A percentile compares a stretch with the other conserved stretches of the same genome.
phyloP scores from a whole-genome alignment of 805 yeast genomes.

The Pichia rugopelliculosa region DNA sequence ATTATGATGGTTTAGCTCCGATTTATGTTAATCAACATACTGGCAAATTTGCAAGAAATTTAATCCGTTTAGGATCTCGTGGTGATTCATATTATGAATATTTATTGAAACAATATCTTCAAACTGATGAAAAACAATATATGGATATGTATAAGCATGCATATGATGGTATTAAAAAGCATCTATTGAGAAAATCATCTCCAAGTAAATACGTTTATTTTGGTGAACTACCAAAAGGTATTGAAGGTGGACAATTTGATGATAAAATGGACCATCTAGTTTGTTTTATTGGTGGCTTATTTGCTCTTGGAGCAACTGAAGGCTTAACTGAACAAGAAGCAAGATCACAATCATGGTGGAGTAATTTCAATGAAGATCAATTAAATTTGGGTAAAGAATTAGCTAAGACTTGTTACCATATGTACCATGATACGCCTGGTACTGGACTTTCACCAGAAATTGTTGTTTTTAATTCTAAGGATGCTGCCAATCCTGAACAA shows the following conservation, averaged over 20 bases:
- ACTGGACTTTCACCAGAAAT: slow-evolving; percentile 88
- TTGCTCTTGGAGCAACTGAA: slow-evolving; percentile 83
- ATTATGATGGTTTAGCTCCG: slow-evolving; percentile 69
- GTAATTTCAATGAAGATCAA: slow-evolving; percentile 49
- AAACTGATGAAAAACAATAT: slow-evolving; percentile 65
- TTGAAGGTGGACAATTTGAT: slow-evolving; percentile 45
- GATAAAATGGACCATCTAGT: slow-evolving; percentile 89
- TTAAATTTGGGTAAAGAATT: slow-evolving; percentile 65
- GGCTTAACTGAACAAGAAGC: slow-evolving; percentile 58
- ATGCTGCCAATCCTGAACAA: slow-evolving; percentile 20
- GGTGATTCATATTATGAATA: slow-evolving; percentile 94
- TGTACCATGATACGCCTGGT: slow-evolving; percentile 61
- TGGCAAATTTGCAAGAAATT: slow-evolving; percentile 56
- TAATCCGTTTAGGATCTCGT: slow-evolving; percentile 79
- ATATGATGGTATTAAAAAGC: slow-evolving; percentile 66
- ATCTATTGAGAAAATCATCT: slow-evolving; percentile 50
- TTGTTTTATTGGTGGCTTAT: slow-evolving; percentile 83
- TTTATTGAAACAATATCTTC: slow-evolving; percentile 75
- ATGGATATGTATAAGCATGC: slow-evolving; percentile 71
- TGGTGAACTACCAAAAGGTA: slow-evolving; percentile 71
- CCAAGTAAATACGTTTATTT: slow-evolving; percentile 61
- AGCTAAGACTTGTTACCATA: slow-evolving; percentile 73
- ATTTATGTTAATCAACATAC: slow-evolving; percentile 69
- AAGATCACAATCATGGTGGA: slow-evolving; percentile 49
- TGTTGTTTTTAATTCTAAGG: slow-evolving; percentile 68